Evolutionary conservation across 1,284 basidiomycete species (phyloP).

Genomic region (Tilletia setariae): DNA sequence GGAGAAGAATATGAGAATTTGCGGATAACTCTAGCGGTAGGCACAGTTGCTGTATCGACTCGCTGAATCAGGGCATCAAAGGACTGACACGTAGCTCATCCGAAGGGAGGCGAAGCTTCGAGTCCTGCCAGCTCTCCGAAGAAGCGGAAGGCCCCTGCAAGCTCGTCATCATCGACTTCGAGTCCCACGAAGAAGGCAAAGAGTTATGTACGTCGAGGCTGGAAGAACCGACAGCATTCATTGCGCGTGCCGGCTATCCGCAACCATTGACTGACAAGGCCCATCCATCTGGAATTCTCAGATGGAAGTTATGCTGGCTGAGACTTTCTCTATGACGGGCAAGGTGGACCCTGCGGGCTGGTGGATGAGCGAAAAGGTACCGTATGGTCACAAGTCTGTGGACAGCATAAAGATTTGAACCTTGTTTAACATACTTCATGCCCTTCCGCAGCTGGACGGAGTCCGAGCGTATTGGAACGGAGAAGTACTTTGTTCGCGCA

Average conservation of each 20-base stretch:
- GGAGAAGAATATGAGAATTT: constrained; percentile 63
- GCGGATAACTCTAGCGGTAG: constrained; percentile 54
- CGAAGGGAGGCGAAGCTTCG: not conserved
- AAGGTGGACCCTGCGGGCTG: constrained; percentile 64
- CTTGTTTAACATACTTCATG: too few relatives aligned
- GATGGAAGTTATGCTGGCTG: constrained; percentile 60
- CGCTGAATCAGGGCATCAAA: not conserved
- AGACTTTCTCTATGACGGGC: constrained; percentile 63
- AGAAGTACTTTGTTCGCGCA: constrained; percentile 62
- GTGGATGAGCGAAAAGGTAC: constrained; percentile 70
- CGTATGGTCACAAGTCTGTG: too few relatives aligned
- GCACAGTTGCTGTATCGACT: not conserved
- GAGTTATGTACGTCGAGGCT: constrained; percentile 13
- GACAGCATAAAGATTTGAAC: too few relatives aligned
- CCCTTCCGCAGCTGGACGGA: constrained; percentile 51
- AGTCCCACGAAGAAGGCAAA: not conserved
- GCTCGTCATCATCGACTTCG: constrained; percentile 8
- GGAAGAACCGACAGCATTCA: too few relatives aligned
- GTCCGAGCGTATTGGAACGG: constrained; percentile 65
- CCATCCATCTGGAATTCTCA: too few relatives aligned
- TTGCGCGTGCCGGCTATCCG: not conserved
- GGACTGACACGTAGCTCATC: not conserved
- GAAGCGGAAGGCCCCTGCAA: constrained; percentile 17
- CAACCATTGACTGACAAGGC: too few relatives aligned
- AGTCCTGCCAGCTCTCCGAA: not conserved